Percentiles rank a stretch among this genome's conserved stretches.
Conservation (phyloP, 345 rosid genomes). For the Syzygium aromaticum region DNA sequence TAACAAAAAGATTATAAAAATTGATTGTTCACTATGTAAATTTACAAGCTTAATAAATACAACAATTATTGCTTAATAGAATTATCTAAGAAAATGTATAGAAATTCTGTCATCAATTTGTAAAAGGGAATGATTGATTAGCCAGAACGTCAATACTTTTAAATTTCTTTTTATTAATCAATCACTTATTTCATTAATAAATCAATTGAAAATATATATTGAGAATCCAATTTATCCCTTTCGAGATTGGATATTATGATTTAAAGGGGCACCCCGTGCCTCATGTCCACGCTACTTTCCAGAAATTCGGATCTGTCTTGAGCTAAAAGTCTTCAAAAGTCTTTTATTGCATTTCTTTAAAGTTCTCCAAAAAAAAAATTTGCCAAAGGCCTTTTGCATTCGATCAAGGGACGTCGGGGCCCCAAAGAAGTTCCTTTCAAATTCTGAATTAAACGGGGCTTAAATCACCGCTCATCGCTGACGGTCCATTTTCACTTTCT, state of each 20-base stretch:
- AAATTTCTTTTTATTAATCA: not conserved
- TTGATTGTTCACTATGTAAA: not conserved
- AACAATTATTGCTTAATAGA: not conserved
- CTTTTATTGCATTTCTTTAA: no score
- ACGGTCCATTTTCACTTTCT: no score
- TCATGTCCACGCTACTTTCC: no score
- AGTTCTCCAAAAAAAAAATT: no score
- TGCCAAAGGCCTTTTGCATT: no score
- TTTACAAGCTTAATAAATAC: not conserved
- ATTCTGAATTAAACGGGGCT: no score
- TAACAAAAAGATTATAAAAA: not conserved
- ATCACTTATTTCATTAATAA: not conserved
- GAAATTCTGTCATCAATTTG: not conserved
- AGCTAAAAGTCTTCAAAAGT: no score
- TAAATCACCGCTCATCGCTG: no score
- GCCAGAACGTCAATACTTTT: not conserved
- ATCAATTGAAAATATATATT: not conserved
- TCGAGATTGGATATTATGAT: not conserved
- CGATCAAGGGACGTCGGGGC: no score
- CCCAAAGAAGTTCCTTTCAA: no score
- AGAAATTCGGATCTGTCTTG: rapidly evolving
- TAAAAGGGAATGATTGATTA: not conserved
- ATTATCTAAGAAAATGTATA: not conserved
- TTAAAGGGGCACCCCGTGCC: no score
- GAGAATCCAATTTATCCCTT: not conserved